Base-by-base conservation (phyloP, 306 rosid species). In the Oemleria cerasiformis region DNA sequence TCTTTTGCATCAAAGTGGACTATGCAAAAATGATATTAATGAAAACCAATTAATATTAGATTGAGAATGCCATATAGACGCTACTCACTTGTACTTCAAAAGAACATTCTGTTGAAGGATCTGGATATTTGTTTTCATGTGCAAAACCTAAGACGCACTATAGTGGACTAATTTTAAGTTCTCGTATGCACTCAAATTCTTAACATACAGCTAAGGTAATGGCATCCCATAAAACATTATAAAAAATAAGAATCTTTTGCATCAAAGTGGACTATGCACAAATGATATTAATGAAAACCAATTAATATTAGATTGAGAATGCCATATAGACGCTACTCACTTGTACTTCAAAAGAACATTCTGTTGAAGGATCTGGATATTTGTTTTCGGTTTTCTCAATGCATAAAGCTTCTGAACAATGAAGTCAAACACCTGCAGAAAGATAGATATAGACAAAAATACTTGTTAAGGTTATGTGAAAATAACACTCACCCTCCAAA, bases 361-460 rank as follows among this genome's bases (percentile, higher is more conserved):
- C 74, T 94, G 98, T 74, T 94, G 98, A 87, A 94, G 98, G 65
- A 94, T 94, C 85, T 94, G 98, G 78, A 94, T 87, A 81, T 94
- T 94, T 65, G 98, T 94, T 87, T 94, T 94, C 49, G 98, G 97
- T 78, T 94, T 94, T 84, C 98, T 87, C 80, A 94, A 48, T 41
- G 98, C 96, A 67, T 91, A 85, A 59, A 94, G 98, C 85, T 91
- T 94, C 91, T 94, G 98, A 68, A 94, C 97, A 91, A 89, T 61
- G 82, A 89, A 94, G 82, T 94, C 98, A 84, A 81, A 91, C 68
- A 87, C 96, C 98, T 93, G 90, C 57, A 79, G 53, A 84, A 68
- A 73, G 50, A 82, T 48, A 74, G 65, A 71, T 58, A 78, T 38
- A 36, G 67, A 55, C 42, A 41, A 30, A 30, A 30, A 30, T 2